phyloP scores from a whole-genome alignment of 2,329 filamentous ascomycete species.

The Fusarium sp. region DNA sequence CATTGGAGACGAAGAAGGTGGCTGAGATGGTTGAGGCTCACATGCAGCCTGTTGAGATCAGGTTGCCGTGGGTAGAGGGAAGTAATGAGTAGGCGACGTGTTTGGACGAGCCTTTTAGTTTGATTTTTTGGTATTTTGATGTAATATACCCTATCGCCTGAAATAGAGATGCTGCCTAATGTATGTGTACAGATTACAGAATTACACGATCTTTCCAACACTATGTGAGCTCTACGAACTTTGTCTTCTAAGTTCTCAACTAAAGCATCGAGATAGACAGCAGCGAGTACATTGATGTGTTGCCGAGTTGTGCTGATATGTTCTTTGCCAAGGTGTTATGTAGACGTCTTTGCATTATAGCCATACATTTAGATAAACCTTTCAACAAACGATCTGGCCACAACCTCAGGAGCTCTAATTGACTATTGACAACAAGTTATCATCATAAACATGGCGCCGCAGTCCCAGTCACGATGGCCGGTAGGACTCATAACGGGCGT shows the following conservation, averaged over 20 bases:
- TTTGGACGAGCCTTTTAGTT: background rate
- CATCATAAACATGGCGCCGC: no score
- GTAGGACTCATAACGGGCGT: background rate
- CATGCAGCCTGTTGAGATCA: constrained; percentile 62
- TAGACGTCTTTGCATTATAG: background rate
- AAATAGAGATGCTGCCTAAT: background rate
- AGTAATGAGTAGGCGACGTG: background rate
- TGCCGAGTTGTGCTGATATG: background rate
- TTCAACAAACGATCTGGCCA: background rate
- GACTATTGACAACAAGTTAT: background rate
- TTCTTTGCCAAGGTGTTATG: background rate
- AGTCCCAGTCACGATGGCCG: background rate
- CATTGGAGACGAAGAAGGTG: constrained; percentile 63
- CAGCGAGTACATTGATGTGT: background rate
- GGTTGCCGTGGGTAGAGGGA: constrained; percentile 59
- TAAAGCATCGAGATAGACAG: background rate
- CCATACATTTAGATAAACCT: background rate
- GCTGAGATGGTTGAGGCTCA: constrained; percentile 58
- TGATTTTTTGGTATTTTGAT: background rate
- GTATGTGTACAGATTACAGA: background rate
- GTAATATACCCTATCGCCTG: constrained; percentile 18
- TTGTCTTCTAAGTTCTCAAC: background rate
- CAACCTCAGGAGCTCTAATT: background rate
- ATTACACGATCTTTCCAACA: background rate
- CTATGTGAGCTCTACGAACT: background rate